These are phyloP conservation scores for Pichia sp. DNA, from an alignment of 1,139 yeast species.

Conservation along the genomic window DNA sequence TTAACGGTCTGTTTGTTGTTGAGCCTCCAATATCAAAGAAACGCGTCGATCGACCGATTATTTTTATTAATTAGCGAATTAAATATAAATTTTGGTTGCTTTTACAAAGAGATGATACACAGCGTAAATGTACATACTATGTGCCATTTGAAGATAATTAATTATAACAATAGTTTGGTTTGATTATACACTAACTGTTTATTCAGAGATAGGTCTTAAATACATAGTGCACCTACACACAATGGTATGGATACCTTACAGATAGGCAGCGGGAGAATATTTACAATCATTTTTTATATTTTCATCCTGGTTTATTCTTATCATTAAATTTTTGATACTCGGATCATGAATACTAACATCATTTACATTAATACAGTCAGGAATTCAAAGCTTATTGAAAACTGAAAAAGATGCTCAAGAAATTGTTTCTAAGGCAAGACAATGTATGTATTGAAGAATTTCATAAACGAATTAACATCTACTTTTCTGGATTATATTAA, in stretches of 20 bases:
- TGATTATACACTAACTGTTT: too few relatives aligned
- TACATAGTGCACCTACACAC: not conserved
- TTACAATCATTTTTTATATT: too few relatives aligned
- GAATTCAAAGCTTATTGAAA: conserved; percentile 34
- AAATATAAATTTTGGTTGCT: not conserved
- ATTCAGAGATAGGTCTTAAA: not conserved
- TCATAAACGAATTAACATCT: too few relatives aligned
- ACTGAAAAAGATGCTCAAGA: conserved; percentile 97
- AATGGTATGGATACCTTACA: not conserved
- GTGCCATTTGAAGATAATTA: too few relatives aligned
- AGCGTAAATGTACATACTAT: too few relatives aligned
- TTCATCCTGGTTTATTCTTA: too few relatives aligned
- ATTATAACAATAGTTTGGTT: too few relatives aligned
- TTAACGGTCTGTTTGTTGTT: not conserved
- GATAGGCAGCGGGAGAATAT: too few relatives aligned
- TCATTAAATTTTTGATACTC: too few relatives aligned
- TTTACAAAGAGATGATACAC: not conserved
- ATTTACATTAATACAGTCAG: conserved; percentile 23
- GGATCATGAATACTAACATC: too few relatives aligned
- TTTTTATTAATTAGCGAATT: too few relatives aligned
- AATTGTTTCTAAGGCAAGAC: conserved; percentile 86
- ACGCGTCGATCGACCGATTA: not conserved
- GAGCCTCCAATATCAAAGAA: not conserved
- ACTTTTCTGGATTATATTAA: too few relatives aligned
- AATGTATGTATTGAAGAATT: conserved; percentile 36